Conservation (phyloP, 257 asterid species). For the Sherardia arvensis region DNA sequence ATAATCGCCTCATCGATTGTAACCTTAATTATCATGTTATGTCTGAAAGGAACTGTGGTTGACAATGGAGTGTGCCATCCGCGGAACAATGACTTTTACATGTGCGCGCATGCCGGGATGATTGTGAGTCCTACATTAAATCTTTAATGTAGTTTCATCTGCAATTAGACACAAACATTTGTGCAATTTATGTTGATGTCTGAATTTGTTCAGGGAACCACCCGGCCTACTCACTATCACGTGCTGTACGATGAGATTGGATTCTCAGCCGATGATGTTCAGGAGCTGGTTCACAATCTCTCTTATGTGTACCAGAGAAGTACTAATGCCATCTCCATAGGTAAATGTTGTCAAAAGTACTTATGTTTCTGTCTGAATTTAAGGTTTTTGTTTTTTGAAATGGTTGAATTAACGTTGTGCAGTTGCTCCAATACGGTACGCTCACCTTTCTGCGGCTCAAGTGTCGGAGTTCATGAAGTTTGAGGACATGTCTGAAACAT, state of each 20-base stretch:
- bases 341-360: too few relatives aligned
- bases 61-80: slow-evolving; percentile 61
- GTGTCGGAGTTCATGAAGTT: slow-evolving; percentile 50
- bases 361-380: neutral
- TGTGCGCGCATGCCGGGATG: slow-evolving; percentile 81
- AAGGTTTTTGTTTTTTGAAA: neutral
- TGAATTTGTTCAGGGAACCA: slow-evolving; percentile 55
- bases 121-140: slow-evolving; percentile 28
- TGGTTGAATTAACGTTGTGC: slow-evolving; percentile 12
- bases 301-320: slow-evolving; percentile 88
- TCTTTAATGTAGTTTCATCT: too few relatives aligned
- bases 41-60: slow-evolving; percentile 46
- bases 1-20: too few relatives aligned
- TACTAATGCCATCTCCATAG: slow-evolving; percentile 67
- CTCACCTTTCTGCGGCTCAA: slow-evolving; percentile 66
- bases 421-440: slow-evolving; percentile 74
- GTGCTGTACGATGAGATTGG: slow-evolving; percentile 58
- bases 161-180: too few relatives aligned
- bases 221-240: slow-evolving; percentile 70
- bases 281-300: too few relatives aligned
- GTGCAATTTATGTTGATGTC: too few relatives aligned
- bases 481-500: slow-evolving; percentile 43
- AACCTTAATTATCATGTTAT: neutral
- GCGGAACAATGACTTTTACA: slow-evolving; percentile 47
- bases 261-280: slow-evolving; percentile 56